Base-by-base conservation (phyloP, 345 rosid genomes). In the Lepidium africanum region DNA sequence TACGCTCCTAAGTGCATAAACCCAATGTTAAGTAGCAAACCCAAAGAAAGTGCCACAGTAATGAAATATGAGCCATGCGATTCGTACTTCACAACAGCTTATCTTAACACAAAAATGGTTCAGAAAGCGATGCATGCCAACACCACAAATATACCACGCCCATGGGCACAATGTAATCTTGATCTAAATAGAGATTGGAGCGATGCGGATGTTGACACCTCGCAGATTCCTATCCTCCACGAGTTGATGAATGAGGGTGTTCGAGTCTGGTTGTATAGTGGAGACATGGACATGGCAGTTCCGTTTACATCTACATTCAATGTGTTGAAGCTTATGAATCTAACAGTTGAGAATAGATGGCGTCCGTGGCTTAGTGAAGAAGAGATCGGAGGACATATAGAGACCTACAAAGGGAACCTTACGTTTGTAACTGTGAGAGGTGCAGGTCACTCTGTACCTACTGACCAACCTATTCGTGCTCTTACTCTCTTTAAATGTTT, bases 161-260 rank as follows among this genome's bases (percentile, higher is more conserved):
- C 64, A 41, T 89, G 94, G 96, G 80, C 83, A 15, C 83, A 89
- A 30, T 91, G 97, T 87, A 85, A 95, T 56, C 81, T 79, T 15
- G 60, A 76, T n/a, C 59, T 89, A 46, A 79, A 84, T 32, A 74
- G 80, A 3, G 76, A 80, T 35, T 88, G 96, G 95, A 81, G 82
- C 12, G 0, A 3, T 0, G 1, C 0, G 6, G 89, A 88, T 45
- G 67, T 73, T 1, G 76, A 74, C 9, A 71, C 52, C 11, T 81
- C 90, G 1, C n/a, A 85, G 62, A 81, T 86, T 48, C 93, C 91
- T 40, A 70, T 92, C 56, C 83, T 90, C 74, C 38, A 82, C 14
- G 66, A 90, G 71, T 63, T 92, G 83, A 85, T 90, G 27, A 85
- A 86, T 16, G 60, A 70, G 21, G 90, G 96, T 32, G 11, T 86